phyloP scores from a whole-genome alignment of 345 rosid genomes.

The rapeseed (Brassica napus) region DNA sequence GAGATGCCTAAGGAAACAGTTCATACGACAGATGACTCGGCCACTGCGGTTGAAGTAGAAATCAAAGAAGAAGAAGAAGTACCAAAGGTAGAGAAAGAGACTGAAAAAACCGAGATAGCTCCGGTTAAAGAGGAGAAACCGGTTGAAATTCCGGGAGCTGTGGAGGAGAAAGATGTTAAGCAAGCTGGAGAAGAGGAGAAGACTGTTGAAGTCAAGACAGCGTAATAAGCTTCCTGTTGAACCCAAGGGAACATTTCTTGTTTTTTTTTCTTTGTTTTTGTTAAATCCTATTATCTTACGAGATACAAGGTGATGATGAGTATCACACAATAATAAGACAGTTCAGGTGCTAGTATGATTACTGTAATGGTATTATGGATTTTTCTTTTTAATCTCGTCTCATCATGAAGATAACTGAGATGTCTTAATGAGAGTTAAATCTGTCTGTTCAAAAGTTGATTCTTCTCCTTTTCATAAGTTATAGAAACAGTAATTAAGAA shows the following conservation, averaged over 20 bases:
- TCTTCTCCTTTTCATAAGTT: slow-evolving; percentile 3
- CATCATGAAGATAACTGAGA: neutral
- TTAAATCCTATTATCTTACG: slow-evolving; percentile 13
- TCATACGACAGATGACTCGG: slow-evolving; percentile 26
- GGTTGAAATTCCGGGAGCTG: slow-evolving; percentile 7
- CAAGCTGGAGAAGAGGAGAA: slow-evolving; percentile 21
- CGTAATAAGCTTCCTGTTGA: slow-evolving; percentile 15
- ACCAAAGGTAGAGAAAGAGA: slow-evolving; percentile 31
- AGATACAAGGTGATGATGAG: neutral
- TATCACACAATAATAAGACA: slow-evolving; percentile 3
- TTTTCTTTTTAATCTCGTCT: neutral
- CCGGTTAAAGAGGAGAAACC: slow-evolving; percentile 17
- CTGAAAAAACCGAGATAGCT: slow-evolving; percentile 19
- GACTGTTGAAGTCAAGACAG: slow-evolving; percentile 39
- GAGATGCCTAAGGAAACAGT: slow-evolving; percentile 34
- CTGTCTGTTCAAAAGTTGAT: neutral
- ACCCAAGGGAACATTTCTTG: slow-evolving; percentile 3
- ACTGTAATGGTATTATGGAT: neutral
- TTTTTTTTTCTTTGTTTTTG: neutral
- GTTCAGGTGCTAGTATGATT: neutral
- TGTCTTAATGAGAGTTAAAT: neutral
- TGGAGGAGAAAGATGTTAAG: slow-evolving; percentile 29
- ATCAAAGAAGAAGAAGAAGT: slow-evolving; percentile 44
- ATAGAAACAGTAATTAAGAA: slow-evolving; percentile 11
- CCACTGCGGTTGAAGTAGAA: slow-evolving; percentile 43